Evolutionary conservation across 1,284 basidiomycete species (phyloP).

Genomic region (Pyrrhoderma noxium): DNA sequence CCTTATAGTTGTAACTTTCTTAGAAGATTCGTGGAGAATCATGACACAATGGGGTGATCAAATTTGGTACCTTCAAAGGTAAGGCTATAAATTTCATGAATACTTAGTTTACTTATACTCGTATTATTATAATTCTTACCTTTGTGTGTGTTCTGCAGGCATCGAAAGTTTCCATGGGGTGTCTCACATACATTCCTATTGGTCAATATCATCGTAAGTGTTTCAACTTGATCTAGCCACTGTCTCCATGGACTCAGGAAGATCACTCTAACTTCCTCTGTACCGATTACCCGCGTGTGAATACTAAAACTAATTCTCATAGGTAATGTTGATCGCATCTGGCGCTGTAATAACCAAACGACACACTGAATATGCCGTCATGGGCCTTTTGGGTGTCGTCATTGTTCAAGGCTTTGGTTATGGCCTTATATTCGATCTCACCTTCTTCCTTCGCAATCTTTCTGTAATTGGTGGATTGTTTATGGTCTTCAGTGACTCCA

Average conservation of each 20-base stretch:
- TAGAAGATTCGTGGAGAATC: conserved; percentile 95
- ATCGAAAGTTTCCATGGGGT: conserved; percentile 93
- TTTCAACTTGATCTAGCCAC: neutral
- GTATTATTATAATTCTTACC: conserved; percentile 5
- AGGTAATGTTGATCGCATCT: conserved; percentile 92
- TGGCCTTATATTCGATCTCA: conserved; percentile 94
- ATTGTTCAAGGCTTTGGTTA: conserved; percentile 93
- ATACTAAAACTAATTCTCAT: conserved; percentile 2
- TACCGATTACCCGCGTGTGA: neutral
- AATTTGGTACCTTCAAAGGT: conserved; percentile 94
- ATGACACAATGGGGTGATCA: conserved; percentile 94
- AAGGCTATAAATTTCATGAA: conserved; percentile 28
- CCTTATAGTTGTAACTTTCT: conserved; percentile 96
- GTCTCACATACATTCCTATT: conserved; percentile 90
- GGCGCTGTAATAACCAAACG: conserved; percentile 82
- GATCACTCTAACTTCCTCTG: neutral
- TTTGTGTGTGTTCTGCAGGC: conserved; percentile 42
- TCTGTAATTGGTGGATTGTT: conserved; percentile 88
- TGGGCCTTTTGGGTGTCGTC: conserved; percentile 86
- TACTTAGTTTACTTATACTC: too few relatives aligned
- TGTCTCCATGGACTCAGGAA: neutral
- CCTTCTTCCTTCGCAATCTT: conserved; percentile 97
- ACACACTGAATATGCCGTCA: conserved; percentile 84
- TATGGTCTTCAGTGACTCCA: conserved; percentile 97
- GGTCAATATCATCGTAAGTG: conserved; percentile 84